Percentiles rank a stretch among this genome's conserved stretches.
Conservation (phyloP, 179 eudicot species). For the Corrigiola litoralis region DNA sequence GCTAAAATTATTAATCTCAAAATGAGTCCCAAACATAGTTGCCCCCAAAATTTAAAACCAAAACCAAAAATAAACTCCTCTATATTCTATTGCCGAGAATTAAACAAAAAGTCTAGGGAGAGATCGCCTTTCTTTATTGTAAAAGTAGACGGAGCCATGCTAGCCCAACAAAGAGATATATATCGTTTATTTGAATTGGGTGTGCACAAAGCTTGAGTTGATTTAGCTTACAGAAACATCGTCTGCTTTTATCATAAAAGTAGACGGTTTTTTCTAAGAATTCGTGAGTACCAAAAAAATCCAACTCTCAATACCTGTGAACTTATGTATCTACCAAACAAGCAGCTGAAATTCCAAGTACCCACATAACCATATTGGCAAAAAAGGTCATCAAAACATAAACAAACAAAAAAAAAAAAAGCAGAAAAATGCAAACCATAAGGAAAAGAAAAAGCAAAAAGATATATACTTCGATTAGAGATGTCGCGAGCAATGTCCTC, state of each 20-base stretch:
- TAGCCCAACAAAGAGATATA: too few species aligned
- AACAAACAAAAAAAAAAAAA: background rate
- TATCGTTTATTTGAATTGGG: too few species aligned
- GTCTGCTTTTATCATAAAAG: too few species aligned
- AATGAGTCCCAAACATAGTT: too few species aligned
- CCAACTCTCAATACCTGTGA: background rate
- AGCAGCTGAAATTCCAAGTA: background rate
- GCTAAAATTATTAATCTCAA: too few species aligned
- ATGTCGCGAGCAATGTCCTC: slow-evolving; percentile 70
- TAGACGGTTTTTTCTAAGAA: background rate
- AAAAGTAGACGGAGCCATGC: too few species aligned
- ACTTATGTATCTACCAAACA: background rate
- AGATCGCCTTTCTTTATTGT: background rate
- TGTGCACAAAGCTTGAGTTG: too few species aligned
- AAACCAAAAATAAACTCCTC: too few species aligned
- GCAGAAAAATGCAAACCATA: background rate
- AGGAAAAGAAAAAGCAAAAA: background rate
- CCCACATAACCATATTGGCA: background rate
- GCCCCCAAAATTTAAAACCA: too few species aligned
- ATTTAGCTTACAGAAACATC: too few species aligned
- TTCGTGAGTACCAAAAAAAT: background rate
- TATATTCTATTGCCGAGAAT: too few species aligned
- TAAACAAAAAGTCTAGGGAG: too few species aligned
- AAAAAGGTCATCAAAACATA: background rate
- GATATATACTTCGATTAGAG: slow-evolving; percentile 70